A percentile compares a stretch with the other conserved stretches of the same genome.
Conservation (phyloP, 257 asterid species). For the Forsythia viridissima region DNA sequence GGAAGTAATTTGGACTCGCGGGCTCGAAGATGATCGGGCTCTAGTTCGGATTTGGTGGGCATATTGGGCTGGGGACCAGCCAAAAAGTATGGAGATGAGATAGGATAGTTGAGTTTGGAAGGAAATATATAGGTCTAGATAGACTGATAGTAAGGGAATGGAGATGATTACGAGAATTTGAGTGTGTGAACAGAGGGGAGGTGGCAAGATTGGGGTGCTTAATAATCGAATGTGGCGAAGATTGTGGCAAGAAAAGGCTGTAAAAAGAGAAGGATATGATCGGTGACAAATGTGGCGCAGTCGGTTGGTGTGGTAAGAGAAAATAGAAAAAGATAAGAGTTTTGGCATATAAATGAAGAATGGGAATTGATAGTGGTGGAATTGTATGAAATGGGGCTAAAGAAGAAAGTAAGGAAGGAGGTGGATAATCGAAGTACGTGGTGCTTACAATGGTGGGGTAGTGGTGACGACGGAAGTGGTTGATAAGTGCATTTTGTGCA, state of each 20-base stretch:
- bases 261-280: conserved; percentile 32
- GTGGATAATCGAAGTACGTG: conserved; percentile 52
- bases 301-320: conserved; percentile 29
- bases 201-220: conserved; percentile 38
- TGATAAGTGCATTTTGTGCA: too few relatives aligned
- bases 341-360: conserved; percentile 46
- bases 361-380: conserved; percentile 35
- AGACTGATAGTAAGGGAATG: conserved; percentile 32
- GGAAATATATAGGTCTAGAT: conserved; percentile 49
- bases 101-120: conserved; percentile 38
- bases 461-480: too few relatives aligned
- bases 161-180: conserved; percentile 49
- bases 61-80: conserved; percentile 27
- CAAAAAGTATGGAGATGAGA: conserved; percentile 51
- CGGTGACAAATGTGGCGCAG: conserved; percentile 14
- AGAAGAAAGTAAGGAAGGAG: conserved; percentile 50
- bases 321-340: conserved; percentile 57
- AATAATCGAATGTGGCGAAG: conserved; percentile 48
- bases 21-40: conserved; percentile 76
- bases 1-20: conserved; percentile 44
- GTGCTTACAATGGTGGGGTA: too few relatives aligned
- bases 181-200: conserved; percentile 39
- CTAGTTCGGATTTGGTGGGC: neutral
- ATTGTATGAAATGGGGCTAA: conserved; percentile 32
- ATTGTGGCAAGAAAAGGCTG: conserved; percentile 54